Base-by-base conservation (phyloP, 768 basidiomycete genomes). In the Trametopsis cervina region DNA sequence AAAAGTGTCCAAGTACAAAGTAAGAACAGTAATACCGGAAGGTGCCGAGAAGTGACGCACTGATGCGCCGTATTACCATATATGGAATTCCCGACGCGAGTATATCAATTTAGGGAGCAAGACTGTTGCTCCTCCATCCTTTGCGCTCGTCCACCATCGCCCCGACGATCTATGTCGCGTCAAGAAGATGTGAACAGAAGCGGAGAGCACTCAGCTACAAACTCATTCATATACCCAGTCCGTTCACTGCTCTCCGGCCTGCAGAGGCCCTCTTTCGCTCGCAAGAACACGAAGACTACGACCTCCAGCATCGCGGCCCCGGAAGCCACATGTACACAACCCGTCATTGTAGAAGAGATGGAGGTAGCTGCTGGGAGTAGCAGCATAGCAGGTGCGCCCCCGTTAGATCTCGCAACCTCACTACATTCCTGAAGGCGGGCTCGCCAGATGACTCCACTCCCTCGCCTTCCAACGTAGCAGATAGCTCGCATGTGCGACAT, bases 181-280 rank as follows among this genome's bases (percentile, higher is more conserved):
- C 38, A 15, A 45, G 37, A 44, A 18, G 26, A 50, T 45, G 49
- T 50, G 24, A 40, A 44, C 21, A 27, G 35, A n/a, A n/a, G n/a
- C n/a, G n/a, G n/a, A n/a, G n/a, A n/a, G n/a, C n/a, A n/a, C 33
- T 29, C 27, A 13, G 18, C 36, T n/a, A 41, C 45, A 27, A 27
- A 49, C 23, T 61, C 59, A 3, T 63, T 63, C 51, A 57, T 68
- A 9, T 69, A 67, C 51, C 68, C 67, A 3, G 63, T 68, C 29
- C 64, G 62, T 37, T 63, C 66, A 9, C 58, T 70, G 12, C 54
- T 68, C 10, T 57, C 52, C 35, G 57, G 61, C 20, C 61, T 68
- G 37, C 63, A 61, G 26, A 52, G 58, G 1, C 46, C 54, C 9
- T 26, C 49, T 10, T 22, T 45, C 21, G 38, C 41, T 13, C 47